Conservation (phyloP, 2,329 filamentous ascomycete species). For the Aspergillus brunneoviolaceus region DNA sequence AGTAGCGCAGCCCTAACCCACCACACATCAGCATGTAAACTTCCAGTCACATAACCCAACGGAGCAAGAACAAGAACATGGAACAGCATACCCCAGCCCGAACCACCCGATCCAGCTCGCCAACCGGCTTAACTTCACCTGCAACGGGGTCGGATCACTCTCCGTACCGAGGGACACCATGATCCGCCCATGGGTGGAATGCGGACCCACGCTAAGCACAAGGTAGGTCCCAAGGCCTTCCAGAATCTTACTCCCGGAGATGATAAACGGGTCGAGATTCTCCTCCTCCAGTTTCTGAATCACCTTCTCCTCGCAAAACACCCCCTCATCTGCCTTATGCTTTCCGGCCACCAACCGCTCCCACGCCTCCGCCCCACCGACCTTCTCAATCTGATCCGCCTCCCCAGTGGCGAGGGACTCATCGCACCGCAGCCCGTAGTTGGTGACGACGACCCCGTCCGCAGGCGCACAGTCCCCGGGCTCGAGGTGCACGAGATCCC, state of each 20-base stretch:
- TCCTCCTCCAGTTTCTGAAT: constrained; percentile 25
- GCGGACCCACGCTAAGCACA: constrained; percentile 67
- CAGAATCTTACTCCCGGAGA: constrained; percentile 75
- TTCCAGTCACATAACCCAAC: no score
- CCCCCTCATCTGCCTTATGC: background rate
- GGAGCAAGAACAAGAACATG: no score
- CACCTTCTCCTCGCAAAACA: constrained; percentile 21
- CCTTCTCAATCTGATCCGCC: constrained; percentile 63
- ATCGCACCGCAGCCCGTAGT: constrained; percentile 65
- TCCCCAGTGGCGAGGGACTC: constrained; percentile 70
- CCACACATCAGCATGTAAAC: background rate
- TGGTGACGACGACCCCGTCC: constrained; percentile 65
- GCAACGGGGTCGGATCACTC: constrained; percentile 71
- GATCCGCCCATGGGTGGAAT: constrained; percentile 71
- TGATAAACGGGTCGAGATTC: constrained; percentile 64
- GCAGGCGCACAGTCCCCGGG: constrained; percentile 67
- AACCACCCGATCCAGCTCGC: constrained; percentile 74
- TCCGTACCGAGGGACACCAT: constrained; percentile 70
- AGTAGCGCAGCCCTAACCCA: constrained; percentile 59
- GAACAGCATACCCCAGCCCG: constrained; percentile 38
- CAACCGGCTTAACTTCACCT: constrained; percentile 69
- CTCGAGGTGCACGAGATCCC: constrained; percentile 65
- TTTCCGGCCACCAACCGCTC: constrained; percentile 40
- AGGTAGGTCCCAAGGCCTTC: constrained; percentile 73
- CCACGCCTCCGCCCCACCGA: constrained; percentile 53